Percentiles rank a stretch among this genome's conserved stretches.
Evolutionary conservation across 805 yeast genomes (phyloP).

Genomic region (Suhomyces sp.): DNA sequence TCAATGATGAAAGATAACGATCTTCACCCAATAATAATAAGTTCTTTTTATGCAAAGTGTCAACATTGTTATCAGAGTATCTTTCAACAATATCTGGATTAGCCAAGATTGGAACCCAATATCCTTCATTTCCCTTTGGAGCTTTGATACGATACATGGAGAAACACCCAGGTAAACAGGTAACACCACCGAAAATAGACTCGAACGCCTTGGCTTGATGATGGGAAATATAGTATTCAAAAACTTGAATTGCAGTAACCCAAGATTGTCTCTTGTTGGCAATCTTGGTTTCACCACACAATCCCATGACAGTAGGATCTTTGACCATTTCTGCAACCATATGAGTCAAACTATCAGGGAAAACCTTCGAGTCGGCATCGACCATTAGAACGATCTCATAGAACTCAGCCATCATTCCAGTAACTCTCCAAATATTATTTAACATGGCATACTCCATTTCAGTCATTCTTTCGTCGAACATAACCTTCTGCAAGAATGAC

Average conservation of each 20-base stretch:
- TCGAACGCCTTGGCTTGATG: slow-evolving; percentile 94
- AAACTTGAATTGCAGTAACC: slow-evolving; percentile 93
- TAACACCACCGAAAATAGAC: slow-evolving; percentile 91
- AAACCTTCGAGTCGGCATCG: slow-evolving; percentile 90
- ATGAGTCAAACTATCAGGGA: slow-evolving; percentile 83
- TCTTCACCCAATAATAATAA: slow-evolving; percentile 87
- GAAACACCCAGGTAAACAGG: slow-evolving; percentile 95
- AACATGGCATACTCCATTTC: slow-evolving; percentile 80
- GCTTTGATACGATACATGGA: slow-evolving; percentile 88
- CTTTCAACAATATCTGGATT: slow-evolving; percentile 93
- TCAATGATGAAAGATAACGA: slow-evolving; percentile 77
- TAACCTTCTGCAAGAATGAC: slow-evolving; percentile 84
- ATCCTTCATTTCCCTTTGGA: slow-evolving; percentile 68
- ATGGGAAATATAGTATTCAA: slow-evolving; percentile 89
- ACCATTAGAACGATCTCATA: slow-evolving; percentile 88
- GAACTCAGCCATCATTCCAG: slow-evolving; percentile 80
- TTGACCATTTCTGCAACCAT: slow-evolving; percentile 88
- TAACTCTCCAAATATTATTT: slow-evolving; percentile 72
- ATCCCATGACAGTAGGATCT: slow-evolving; percentile 85
- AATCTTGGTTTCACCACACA: slow-evolving; percentile 93
- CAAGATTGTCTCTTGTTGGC: slow-evolving; percentile 78
- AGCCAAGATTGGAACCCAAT: slow-evolving; percentile 91
- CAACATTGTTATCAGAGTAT: slow-evolving; percentile 81
- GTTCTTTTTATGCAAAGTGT: slow-evolving; percentile 83
- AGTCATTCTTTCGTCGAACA: slow-evolving; percentile 93